Base-by-base conservation (phyloP, 495 filamentous ascomycete species). In the Antarctomyces pellizariae region DNA sequence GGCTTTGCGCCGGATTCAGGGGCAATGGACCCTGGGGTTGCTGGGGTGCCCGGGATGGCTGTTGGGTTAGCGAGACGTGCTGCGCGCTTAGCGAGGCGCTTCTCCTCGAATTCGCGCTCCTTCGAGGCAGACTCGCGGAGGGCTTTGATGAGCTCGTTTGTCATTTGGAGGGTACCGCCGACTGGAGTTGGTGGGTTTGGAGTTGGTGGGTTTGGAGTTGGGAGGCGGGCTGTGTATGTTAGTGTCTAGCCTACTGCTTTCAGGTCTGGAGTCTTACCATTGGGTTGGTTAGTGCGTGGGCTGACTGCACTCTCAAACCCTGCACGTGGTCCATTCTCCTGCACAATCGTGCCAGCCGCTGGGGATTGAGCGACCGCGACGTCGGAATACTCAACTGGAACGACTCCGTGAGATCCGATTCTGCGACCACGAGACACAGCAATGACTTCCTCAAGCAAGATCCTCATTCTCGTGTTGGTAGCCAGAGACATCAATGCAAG, bases 401-500 rank as follows among this genome's bases (percentile, higher is more conserved):
- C 57, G 4, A 64, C 45, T 2, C 77, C 79, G 46, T 78, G 62
- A 7, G 76, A 68, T n/a, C 67, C 71, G 19, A 52, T 60, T 38
- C 68, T 66, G 29, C 79, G 65, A 27, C 57, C 67, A 32, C 53
- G 59, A 10, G 75, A 56, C 5, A 82, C 46, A 8, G 48, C 58
- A 25, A 63, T 59, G 4, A 71, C 65, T 40, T 86, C 77, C 36
- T 78, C 69, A 13, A 86, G 31, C 7, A 86, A 44, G 2, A 61
- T 57, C 21, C 71, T 52, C 14, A 89, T 20, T 13, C 73, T 61
- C 38, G 80, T 69, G 32, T 78, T 69, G 18, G 72, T 63, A 4
- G 72, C 70, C 16, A 86, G 58, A 5, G 75, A 82, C 16, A 89
- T 29, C 14, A 89, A 53, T 14, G 71, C 64, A 11, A 89, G 37